Conservation (phyloP, 192 early-diverging fungal genomes). For the Entomortierella chlamydospora region DNA sequence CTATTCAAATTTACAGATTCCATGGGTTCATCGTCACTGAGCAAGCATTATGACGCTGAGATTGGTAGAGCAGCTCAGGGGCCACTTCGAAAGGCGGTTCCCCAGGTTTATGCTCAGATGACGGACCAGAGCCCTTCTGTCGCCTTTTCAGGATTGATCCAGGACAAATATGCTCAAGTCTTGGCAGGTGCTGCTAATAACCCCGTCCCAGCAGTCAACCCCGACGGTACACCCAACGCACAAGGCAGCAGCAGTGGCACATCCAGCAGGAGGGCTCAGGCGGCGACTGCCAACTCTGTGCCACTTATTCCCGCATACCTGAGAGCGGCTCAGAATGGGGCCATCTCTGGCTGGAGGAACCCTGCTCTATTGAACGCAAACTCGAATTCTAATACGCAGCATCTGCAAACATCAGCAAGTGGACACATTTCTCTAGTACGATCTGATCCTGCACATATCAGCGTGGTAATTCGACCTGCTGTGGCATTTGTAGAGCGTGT, state of each 20-base stretch:
- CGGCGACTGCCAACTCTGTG: constrained; percentile 43
- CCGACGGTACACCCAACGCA: neutral
- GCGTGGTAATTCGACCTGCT: constrained; percentile 47
- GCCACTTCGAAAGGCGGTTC: constrained; percentile 27
- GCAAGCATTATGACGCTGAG: constrained; percentile 36
- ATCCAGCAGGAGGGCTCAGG: constrained; percentile 11
- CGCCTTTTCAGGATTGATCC: constrained; percentile 49
- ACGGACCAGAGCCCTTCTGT: constrained; percentile 42
- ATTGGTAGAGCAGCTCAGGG: constrained; percentile 19
- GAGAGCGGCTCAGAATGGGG: constrained; percentile 40
- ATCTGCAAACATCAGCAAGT: constrained; percentile 43
- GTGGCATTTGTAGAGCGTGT: constrained; percentile 51
- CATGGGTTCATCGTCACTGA: constrained; percentile 35
- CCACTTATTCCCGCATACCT: constrained; percentile 46
- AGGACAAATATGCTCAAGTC: constrained; percentile 49
- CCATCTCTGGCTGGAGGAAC: constrained; percentile 27
- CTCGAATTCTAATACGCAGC: constrained; percentile 8
- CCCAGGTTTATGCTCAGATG: constrained; percentile 49
- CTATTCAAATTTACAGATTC: constrained; percentile 54
- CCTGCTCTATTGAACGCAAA: neutral
- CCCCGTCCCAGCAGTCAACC: constrained; percentile 5
- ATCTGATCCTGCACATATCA: constrained; percentile 46
- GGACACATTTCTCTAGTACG: constrained; percentile 45
- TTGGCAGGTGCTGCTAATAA: constrained; percentile 24
- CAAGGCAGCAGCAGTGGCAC: constrained; percentile 1